Evolutionary conservation across 2,329 filamentous ascomycete genomes (phyloP).

Genomic region (Aspergillus ruber): DNA sequence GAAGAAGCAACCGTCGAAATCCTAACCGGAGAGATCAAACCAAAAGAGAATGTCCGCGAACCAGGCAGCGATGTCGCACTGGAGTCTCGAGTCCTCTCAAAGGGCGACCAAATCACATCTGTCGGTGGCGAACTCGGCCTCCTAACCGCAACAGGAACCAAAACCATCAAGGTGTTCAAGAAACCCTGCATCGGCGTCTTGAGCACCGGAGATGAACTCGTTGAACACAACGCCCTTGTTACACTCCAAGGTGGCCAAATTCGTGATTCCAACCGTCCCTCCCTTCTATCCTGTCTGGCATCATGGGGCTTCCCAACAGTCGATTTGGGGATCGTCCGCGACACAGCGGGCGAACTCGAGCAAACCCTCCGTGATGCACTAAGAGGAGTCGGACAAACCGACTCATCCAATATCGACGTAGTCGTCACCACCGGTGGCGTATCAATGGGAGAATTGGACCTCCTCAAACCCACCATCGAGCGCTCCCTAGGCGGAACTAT

Average conservation of each 20-base stretch:
- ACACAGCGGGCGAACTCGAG: conserved; percentile 62
- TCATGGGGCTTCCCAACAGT: conserved; percentile 71
- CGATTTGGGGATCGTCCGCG: conserved; percentile 73
- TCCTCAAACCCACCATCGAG: conserved; percentile 94
- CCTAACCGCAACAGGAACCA: conserved; percentile 74
- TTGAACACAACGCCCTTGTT: conserved; percentile 60
- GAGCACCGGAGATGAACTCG: conserved; percentile 91
- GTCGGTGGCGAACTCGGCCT: conserved; percentile 88
- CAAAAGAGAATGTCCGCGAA: conserved; percentile 84
- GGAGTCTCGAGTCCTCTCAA: conserved; percentile 63
- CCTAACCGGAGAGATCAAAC: conserved; percentile 64
- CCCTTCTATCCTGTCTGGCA: conserved; percentile 68
- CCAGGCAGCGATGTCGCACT: conserved; percentile 77
- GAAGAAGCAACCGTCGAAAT: conserved; percentile 90
- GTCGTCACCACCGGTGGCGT: conserved; percentile 91
- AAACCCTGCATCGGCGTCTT: conserved; percentile 77
- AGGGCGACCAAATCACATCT: conserved; percentile 76
- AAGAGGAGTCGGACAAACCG: conserved; percentile 43
- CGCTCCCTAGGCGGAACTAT: conserved; percentile 82
- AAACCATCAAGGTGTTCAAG: conserved; percentile 64
- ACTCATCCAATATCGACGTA: conserved; percentile 56
- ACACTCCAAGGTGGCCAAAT: conserved; percentile 73
- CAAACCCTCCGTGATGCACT: conserved; percentile 68
- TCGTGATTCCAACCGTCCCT: conserved; percentile 85
- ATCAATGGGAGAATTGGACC: conserved; percentile 94